phyloP scores from a whole-genome alignment of 768 basidiomycete genomes.

The Wakefieldia striispora region DNA sequence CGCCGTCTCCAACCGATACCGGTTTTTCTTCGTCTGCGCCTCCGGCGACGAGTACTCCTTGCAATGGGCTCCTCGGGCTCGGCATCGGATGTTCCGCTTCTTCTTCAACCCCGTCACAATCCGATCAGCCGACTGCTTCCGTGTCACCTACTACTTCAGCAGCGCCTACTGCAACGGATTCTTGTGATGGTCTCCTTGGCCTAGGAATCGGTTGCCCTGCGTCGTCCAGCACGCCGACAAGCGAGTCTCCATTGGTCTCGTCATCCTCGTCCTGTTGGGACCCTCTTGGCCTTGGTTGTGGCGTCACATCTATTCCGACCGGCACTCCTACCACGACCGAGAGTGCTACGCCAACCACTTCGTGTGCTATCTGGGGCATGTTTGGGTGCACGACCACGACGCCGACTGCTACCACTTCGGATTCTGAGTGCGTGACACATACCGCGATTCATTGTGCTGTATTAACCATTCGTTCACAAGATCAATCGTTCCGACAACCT shows the following conservation, averaged over 20 bases:
- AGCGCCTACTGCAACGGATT: conserved; percentile 2
- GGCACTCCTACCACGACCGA: neutral
- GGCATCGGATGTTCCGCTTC: conserved; percentile 12
- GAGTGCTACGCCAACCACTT: conserved; percentile 7
- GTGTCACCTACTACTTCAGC: neutral
- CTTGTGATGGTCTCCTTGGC: conserved; percentile 10
- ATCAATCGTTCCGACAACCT: neutral
- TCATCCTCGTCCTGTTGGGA: neutral
- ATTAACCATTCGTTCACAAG: conserved; percentile 5
- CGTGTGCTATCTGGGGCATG: too few relatives aligned
- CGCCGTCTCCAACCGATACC: conserved; percentile 1
- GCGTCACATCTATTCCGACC: neutral
- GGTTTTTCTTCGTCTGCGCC: neutral
- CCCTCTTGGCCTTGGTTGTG: too few relatives aligned
- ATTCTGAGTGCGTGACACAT: conserved; percentile 9
- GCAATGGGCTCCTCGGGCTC: conserved; percentile 10
- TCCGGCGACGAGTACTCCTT: conserved; percentile 1
- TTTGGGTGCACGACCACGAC: too few relatives aligned
- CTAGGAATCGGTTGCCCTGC: conserved; percentile 10
- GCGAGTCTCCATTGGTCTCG: conserved; percentile 1
- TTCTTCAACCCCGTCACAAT: neutral
- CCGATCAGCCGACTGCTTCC: neutral
- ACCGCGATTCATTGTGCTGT: neutral
- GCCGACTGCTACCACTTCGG: conserved; percentile 5
- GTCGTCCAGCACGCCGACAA: conserved; percentile 1